These are phyloP conservation scores for Aspergillus sparsus DNA, from an alignment of 495 filamentous ascomycete genomes.

Conservation along the genomic window DNA sequence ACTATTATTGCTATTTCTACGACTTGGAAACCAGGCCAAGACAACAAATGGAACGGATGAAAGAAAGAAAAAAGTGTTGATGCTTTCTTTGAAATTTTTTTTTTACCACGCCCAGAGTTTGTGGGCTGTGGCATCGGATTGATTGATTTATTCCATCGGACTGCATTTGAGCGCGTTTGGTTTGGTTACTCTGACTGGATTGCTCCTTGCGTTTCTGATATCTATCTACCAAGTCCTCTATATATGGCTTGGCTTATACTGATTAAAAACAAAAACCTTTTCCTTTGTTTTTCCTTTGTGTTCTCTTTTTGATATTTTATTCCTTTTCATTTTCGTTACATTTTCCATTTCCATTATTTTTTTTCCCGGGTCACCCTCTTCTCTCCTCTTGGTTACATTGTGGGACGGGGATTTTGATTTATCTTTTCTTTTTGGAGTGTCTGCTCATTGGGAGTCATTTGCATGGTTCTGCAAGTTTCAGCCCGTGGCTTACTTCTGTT, in stretches of 20 bases:
- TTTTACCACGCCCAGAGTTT: neutral
- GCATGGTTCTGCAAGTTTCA: slow-evolving; percentile 30
- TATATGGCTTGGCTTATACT: slow-evolving; percentile 18
- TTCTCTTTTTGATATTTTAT: slow-evolving; percentile 27
- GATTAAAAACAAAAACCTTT: slow-evolving; percentile 24
- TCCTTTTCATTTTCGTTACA: slow-evolving; percentile 17
- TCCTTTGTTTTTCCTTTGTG: slow-evolving; percentile 30
- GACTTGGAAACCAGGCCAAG: slow-evolving; percentile 7
- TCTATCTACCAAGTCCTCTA: slow-evolving; percentile 1
- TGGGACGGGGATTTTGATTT: slow-evolving; percentile 35
- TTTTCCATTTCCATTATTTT: slow-evolving; percentile 18
- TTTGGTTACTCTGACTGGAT: slow-evolving; percentile 22
- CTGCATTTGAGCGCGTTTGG: slow-evolving; percentile 34
- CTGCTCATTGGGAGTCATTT: slow-evolving; percentile 26
- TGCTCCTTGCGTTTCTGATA: slow-evolving; percentile 26
- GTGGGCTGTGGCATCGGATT: slow-evolving; percentile 3
- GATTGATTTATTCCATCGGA: slow-evolving; percentile 20
- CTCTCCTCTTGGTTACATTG: slow-evolving; percentile 24
- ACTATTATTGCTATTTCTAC: neutral
- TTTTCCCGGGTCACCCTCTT: slow-evolving; percentile 14
- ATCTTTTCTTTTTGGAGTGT: slow-evolving; percentile 27
- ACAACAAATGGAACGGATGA: neutral
- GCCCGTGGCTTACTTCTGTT: slow-evolving; percentile 35
- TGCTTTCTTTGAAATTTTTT: slow-evolving; percentile 1
- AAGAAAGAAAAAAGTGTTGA: neutral